Percentiles rank a stretch among this genome's conserved stretches.
phyloP scores from a whole-genome alignment of 352 stramenopile species.

The Globisporangium apiculatum region DNA sequence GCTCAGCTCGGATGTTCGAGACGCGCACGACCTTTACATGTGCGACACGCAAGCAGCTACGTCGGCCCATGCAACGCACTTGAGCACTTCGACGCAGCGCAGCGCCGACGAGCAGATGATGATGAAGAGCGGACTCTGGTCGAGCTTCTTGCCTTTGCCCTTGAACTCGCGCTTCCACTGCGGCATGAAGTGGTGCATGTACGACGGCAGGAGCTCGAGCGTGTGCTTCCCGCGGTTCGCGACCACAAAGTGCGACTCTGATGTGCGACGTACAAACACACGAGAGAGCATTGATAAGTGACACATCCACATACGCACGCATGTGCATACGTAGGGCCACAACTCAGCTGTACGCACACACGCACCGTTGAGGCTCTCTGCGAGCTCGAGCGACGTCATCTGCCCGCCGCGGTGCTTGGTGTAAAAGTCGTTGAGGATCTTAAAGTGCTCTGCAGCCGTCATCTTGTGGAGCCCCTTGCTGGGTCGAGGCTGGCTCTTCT shows the following conservation, averaged over 20 bases:
- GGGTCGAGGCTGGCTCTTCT: constrained; percentile 20
- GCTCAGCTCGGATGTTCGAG: too few relatives aligned
- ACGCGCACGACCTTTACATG: too few relatives aligned
- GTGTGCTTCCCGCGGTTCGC: constrained; percentile 74
- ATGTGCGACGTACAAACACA: constrained; percentile 1
- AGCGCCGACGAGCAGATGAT: constrained; percentile 90
- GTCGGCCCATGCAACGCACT: constrained; percentile 32
- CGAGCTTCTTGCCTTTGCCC: constrained; percentile 66
- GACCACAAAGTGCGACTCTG: constrained; percentile 65
- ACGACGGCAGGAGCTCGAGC: constrained; percentile 57
- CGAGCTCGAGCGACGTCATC: constrained; percentile 79
- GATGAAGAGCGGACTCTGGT: constrained; percentile 89
- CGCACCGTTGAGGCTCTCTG: constrained; percentile 67
- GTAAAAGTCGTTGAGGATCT: constrained; percentile 78
- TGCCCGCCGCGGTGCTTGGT: constrained; percentile 65
- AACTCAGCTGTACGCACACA: background rate
- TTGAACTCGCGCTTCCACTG: constrained; percentile 73
- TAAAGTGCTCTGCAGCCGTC: constrained; percentile 66
- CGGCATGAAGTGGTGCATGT: constrained; percentile 68
- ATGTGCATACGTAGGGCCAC: too few relatives aligned
- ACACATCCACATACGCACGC: background rate
- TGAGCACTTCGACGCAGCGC: constrained; percentile 89
- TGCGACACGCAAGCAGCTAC: background rate
- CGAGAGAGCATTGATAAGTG: background rate
- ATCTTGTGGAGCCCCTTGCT: constrained; percentile 78